Evolutionary conservation across 768 basidiomycete species (phyloP).

Genomic region (Filobasidium floriforme): DNA sequence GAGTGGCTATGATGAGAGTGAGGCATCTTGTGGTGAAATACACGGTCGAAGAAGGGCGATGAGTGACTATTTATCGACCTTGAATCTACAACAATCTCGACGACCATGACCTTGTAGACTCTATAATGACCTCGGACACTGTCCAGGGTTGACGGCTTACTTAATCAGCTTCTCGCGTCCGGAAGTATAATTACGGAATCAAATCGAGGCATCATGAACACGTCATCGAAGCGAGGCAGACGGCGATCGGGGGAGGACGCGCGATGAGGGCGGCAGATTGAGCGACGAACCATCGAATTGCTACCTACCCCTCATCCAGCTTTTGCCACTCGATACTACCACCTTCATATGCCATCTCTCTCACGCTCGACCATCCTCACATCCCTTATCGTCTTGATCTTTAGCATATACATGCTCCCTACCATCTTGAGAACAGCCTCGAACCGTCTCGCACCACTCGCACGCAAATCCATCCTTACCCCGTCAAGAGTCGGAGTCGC

Average conservation of each 20-base stretch:
- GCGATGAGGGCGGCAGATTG: no score
- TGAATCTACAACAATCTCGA: neutral
- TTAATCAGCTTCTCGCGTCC: no score
- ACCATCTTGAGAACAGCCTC: neutral
- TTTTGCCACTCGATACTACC: neutral
- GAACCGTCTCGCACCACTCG: neutral
- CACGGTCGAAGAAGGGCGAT: neutral
- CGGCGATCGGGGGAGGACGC: no score
- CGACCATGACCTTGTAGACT: neutral
- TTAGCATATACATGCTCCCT: slow-evolving; percentile 1
- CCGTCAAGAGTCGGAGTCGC: neutral
- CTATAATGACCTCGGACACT: no score
- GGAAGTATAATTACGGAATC: no score
- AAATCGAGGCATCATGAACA: no score
- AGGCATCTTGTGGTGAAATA: slow-evolving; percentile 25
- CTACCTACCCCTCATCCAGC: neutral
- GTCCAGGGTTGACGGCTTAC: no score
- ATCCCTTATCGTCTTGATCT: neutral
- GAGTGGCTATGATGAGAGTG: slow-evolving; percentile 75
- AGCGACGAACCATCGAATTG: no score
- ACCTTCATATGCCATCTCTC: neutral
- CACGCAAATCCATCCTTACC: neutral
- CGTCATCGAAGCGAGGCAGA: no score
- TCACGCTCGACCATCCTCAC: neutral
- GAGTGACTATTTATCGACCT: neutral